phyloP scores from a whole-genome alignment of 306 rosid species.

The Gleditsia sinensis region DNA sequence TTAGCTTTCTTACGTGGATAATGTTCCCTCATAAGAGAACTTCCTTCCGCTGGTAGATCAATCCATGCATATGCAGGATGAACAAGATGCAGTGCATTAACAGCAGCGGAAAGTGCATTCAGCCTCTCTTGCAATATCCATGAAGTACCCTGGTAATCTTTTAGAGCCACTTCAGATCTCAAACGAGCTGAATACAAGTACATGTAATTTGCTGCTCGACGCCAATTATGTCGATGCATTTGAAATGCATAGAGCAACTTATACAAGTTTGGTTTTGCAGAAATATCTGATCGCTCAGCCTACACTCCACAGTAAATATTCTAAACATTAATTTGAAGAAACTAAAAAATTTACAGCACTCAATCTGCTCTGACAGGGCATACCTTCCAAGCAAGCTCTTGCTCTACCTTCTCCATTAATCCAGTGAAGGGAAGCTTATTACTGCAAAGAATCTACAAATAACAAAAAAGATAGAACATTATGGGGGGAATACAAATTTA shows the following conservation, averaged over 20 bases:
- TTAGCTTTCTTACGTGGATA: conserved; percentile 80
- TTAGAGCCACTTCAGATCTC: conserved; percentile 60
- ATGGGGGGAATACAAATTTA: background rate
- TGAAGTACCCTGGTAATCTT: conserved; percentile 61
- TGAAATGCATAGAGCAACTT: conserved; percentile 93
- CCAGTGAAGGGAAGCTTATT: conserved; percentile 90
- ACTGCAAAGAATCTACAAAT: conserved; percentile 78
- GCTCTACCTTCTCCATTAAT: conserved; percentile 91
- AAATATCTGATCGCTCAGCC: conserved; percentile 92
- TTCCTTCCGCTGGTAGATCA: conserved; percentile 64
- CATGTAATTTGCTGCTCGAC: conserved; percentile 80
- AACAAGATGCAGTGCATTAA: conserved; percentile 88
- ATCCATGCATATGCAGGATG: conserved; percentile 88
- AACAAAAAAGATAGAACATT: conserved; percentile 4
- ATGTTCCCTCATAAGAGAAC: conserved; percentile 49
- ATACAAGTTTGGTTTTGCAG: conserved; percentile 84
- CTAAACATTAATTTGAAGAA: conserved; percentile 10
- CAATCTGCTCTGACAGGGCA: conserved; percentile 28
- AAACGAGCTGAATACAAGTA: conserved; percentile 81
- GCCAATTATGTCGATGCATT: conserved; percentile 91
- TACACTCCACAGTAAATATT: conserved; percentile 45
- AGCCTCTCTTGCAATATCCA: conserved; percentile 74
- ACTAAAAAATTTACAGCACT: conserved; percentile 28
- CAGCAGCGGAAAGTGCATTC: conserved; percentile 82
- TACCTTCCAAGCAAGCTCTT: conserved; percentile 98